Evolutionary conservation across 2,329 filamentous ascomycete genomes (phyloP).

Genomic region (Achaetomium macrosporum): DNA sequence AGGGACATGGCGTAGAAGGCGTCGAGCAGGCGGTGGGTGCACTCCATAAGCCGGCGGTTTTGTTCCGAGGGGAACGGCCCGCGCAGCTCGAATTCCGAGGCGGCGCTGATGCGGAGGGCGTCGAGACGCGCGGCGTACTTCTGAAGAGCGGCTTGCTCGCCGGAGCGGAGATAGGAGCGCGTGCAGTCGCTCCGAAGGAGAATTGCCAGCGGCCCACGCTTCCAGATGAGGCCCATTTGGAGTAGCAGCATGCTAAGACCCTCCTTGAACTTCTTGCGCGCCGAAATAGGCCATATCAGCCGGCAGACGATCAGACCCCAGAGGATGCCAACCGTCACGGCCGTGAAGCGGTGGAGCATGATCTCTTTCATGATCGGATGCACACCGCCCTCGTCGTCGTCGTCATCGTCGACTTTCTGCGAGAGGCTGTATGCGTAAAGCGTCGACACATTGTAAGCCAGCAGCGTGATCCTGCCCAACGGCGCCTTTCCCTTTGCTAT

Average conservation of each 20-base stretch:
- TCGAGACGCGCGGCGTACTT: conserved; percentile 72
- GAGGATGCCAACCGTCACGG: conserved; percentile 78
- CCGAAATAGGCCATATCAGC: conserved; percentile 89
- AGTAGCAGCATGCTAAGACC: conserved; percentile 88
- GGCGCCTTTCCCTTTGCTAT: conserved; percentile 77
- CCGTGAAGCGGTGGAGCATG: conserved; percentile 76
- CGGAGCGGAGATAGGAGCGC: conserved; percentile 74
- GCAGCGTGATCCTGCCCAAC: conserved; percentile 85
- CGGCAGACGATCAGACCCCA: conserved; percentile 92
- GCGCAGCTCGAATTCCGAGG: conserved; percentile 81
- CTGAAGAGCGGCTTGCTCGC: conserved; percentile 82
- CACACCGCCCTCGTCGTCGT: conserved; percentile 82
- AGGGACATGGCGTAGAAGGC: conserved; percentile 96
- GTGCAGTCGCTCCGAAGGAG: conserved; percentile 55
- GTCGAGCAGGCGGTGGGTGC: conserved; percentile 80
- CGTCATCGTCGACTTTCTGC: conserved; percentile 69
- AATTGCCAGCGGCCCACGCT: conserved; percentile 76
- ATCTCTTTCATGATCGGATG: conserved; percentile 85
- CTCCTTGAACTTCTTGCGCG: conserved; percentile 79
- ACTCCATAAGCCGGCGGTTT: conserved; percentile 68
- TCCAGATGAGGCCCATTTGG: conserved; percentile 94
- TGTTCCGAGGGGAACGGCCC: conserved; percentile 76
- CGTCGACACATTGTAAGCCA: conserved; percentile 93
- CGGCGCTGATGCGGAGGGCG: conserved; percentile 63
- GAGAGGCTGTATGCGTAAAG: conserved; percentile 90